Evolutionary conservation across 225 moss, liverwort and hornwort species (phyloP), one percentile per base, ranked within the genome.

Genomic region (Physcomitrellopsis africana): DNA sequence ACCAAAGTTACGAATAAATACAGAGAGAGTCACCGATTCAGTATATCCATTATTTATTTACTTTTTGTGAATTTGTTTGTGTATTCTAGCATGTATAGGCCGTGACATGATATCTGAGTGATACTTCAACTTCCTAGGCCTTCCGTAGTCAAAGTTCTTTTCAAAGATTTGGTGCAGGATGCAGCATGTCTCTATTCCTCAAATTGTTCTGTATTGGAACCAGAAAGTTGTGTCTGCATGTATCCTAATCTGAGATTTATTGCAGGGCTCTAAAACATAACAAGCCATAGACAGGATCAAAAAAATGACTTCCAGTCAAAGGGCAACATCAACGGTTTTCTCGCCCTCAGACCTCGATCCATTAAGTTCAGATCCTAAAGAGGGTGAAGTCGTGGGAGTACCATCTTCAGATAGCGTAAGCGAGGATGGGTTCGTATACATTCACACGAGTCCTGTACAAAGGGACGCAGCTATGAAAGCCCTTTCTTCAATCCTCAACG

Each of bases 391-490:
- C 27, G 5, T 66, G 19, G 73, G 13, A 45, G 71, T 44, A 14
- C 27, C 46, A 51, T 54, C 18, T 17, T 62, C 77, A 7, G 83
- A 72, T 37, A 79, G 65, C 54, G 47, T 67, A 19, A 79, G 65
- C 19, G 79, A 79, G 61, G 86, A 85, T 58, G 72, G 51, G 13
- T 84, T 82, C 70, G 80, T 86, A 8, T 77, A 84, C 22, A 73
- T 84, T 52, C 75, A 79, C 0, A 15, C 77, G 65, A 62, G 43
- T 45, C 19, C 72, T 3, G 83, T 91, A 71, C 95, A 95, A 61
- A 91, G 91, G 69, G 85, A 76, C 67, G 72, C 92, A 77, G 96
- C 94, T 60, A 72, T 97, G 81, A 86, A 91, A 77, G 87, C 94
- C 48, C 84, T 97, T 51, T 91, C 96, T 66, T 81, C 87, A 46